Percentiles rank a stretch among this genome's conserved stretches.
Conservation (phyloP, 768 basidiomycete species). For the Kwoniella sp. region DNA sequence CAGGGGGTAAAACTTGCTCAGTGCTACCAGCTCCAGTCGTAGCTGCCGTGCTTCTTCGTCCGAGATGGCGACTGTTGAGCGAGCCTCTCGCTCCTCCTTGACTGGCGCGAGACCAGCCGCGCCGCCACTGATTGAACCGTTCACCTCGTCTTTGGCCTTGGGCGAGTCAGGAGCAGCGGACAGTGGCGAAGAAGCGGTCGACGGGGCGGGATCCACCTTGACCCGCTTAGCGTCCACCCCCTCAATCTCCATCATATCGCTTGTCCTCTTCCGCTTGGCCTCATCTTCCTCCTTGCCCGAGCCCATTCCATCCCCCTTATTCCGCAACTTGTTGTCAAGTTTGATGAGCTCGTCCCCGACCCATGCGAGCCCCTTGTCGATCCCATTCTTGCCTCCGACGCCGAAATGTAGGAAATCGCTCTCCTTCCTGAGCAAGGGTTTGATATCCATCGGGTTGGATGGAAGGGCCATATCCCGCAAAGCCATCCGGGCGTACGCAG, state of each 20-base stretch:
- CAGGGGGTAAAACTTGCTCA: conserved; percentile 43
- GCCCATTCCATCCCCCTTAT: not conserved
- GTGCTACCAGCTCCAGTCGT: conserved; percentile 33
- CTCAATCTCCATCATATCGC: not conserved
- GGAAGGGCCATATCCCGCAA: conserved; percentile 17
- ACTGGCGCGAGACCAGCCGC: too few relatives aligned
- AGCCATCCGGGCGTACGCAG: conserved; percentile 12
- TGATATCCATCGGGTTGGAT: conserved; percentile 31
- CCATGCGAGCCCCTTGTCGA: conserved; percentile 24
- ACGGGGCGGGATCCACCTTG: conserved; percentile 3
- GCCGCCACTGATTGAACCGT: too few relatives aligned
- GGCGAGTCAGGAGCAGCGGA: conserved; percentile 16
- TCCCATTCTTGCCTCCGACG: conserved; percentile 19
- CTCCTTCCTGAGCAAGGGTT: conserved; percentile 20
- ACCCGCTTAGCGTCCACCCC: not conserved
- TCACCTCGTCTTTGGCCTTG: not conserved
- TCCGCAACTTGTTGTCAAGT: conserved; percentile 3
- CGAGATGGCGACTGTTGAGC: too few relatives aligned
- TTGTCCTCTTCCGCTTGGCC: not conserved
- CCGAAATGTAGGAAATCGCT: conserved; percentile 31
- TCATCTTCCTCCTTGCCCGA: not conserved
- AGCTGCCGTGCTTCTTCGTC: conserved; percentile 8
- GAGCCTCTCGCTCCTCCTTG: too few relatives aligned
- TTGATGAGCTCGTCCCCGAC: conserved; percentile 14
- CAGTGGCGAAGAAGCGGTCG: conserved; percentile 17